Evolutionary conservation across 176 grass and related monocot species (phyloP).

Genomic region (Aegilops longissima): DNA sequence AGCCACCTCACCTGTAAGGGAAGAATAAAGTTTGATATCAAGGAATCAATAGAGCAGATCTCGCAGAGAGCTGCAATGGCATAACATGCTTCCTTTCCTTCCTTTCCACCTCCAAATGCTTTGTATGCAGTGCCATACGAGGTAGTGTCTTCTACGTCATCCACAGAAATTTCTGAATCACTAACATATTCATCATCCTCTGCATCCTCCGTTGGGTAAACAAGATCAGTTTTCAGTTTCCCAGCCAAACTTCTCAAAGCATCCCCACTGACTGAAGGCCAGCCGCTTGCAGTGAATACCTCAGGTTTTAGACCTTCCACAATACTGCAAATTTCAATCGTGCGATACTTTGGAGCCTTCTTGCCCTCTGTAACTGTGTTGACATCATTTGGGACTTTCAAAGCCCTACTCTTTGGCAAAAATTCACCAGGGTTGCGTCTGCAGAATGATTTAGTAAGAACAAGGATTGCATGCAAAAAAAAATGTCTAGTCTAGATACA

Average conservation of each 20-base stretch:
- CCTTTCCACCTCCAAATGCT: slow-evolving; percentile 79
- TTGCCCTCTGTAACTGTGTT: slow-evolving; percentile 41
- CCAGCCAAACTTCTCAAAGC: slow-evolving; percentile 75
- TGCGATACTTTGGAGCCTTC: slow-evolving; percentile 65
- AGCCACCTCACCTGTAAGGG: slow-evolving; percentile 80
- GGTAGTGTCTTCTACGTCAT: slow-evolving; percentile 33
- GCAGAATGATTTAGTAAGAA: slow-evolving; percentile 29
- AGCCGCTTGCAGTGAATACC: slow-evolving; percentile 65
- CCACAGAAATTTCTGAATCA: slow-evolving; percentile 40
- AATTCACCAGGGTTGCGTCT: slow-evolving; percentile 59
- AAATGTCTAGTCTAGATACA: neutral
- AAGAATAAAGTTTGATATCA: slow-evolving; percentile 95
- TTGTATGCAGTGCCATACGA: slow-evolving; percentile 80
- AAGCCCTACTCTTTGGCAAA: slow-evolving; percentile 57
- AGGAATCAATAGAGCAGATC: slow-evolving; percentile 80
- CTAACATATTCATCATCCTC: slow-evolving; percentile 33
- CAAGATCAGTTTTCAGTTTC: slow-evolving; percentile 62
- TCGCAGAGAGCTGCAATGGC: slow-evolving; percentile 93
- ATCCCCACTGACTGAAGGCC: slow-evolving; percentile 81
- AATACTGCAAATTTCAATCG: slow-evolving; percentile 61
- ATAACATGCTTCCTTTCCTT: slow-evolving; percentile 84
- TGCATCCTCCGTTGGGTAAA: slow-evolving; percentile 36
- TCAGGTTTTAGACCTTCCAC: slow-evolving; percentile 66
- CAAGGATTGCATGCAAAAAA: slow-evolving; percentile 3
- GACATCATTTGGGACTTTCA: slow-evolving; percentile 73